Evolutionary conservation across 371 early-diverging fungal species (phyloP), one percentile per base, ranked within the genome.

Genomic region (Phascolomyces articulosus): DNA sequence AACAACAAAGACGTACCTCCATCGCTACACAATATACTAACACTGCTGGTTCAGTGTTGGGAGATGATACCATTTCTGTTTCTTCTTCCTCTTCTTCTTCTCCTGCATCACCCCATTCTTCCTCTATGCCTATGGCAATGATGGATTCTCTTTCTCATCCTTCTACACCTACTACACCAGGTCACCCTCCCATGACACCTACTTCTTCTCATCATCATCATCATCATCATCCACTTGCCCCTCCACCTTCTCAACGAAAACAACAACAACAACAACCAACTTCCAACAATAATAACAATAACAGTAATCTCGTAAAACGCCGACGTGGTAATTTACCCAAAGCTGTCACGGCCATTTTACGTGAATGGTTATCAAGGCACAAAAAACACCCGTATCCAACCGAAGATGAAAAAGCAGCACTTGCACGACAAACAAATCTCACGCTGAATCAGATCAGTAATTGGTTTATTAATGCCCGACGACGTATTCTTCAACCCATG

Each of bases 391-490:
- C 94, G 8, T 94, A 91, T 67, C 94, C 94, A 1, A 86, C 84
- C 23, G 93, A 92, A 55, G 87, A 87, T 4, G 90, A 92, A 62
- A 94, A 94, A 69, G 74, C 75, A 47, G 65, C 66, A n/a, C 73
- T 93, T 44, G 81, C 86, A 4, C 68, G 74, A 49, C 78, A 82
- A 20, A 92, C 92, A 0, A 85, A 85, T 18, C 71, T 94, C 34
- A 87, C 80, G 6, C 65, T 88, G 63, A 87, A 86, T 51, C 94
- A 94, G 72, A 88, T 93, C 65, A 92, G 90, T 60, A 91, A 94
- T 69, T 94, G 94, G 94, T 94, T 94, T 62, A 91, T 94, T 62
- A 94, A 94, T 74, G 93, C 93, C 0, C 65, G 94, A 18, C 70
- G 94, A 58, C 81, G 93, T 44, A 83, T 83, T 40, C 60, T 85